Percentiles rank a stretch among this genome's conserved stretches.
Evolutionary conservation across 305 asterid genomes (phyloP).

Genomic region (Fraxinus paxiana): DNA sequence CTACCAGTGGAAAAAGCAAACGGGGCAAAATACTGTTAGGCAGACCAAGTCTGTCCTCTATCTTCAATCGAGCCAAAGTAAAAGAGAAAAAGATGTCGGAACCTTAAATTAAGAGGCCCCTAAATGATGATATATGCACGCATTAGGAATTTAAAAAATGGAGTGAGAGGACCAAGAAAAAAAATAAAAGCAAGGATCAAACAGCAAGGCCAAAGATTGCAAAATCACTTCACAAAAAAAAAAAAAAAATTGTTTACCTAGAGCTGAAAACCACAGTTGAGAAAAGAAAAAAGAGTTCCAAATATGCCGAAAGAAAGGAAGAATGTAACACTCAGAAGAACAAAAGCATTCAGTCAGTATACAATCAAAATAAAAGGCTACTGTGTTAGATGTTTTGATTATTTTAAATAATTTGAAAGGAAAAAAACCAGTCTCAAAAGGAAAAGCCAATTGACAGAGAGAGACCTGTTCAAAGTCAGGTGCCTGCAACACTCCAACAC

Average conservation of each 20-base stretch:
- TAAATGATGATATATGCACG: neutral
- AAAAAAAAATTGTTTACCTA: neutral
- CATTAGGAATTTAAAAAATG: neutral
- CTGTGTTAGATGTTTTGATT: neutral
- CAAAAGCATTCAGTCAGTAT: neutral
- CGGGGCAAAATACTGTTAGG: neutral
- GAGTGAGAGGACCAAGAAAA: neutral
- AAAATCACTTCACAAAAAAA: neutral
- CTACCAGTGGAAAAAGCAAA: neutral
- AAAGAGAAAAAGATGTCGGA: neutral
- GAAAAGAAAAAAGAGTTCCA: neutral
- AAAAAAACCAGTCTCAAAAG: neutral
- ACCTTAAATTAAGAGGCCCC: neutral
- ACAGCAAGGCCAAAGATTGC: neutral
- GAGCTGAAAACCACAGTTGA: neutral
- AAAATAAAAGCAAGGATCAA: neutral
- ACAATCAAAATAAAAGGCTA: neutral
- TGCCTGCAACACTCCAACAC: conserved; percentile 71
- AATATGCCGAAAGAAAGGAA: neutral
- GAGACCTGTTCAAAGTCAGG: conserved; percentile 61
- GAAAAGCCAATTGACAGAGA: conserved; percentile 4
- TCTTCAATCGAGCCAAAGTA: neutral
- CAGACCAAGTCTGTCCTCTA: neutral
- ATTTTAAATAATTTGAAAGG: neutral
- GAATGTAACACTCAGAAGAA: neutral